Evolutionary conservation across 768 basidiomycete species (phyloP).

Genomic region (Hypholoma fasciculare): DNA sequence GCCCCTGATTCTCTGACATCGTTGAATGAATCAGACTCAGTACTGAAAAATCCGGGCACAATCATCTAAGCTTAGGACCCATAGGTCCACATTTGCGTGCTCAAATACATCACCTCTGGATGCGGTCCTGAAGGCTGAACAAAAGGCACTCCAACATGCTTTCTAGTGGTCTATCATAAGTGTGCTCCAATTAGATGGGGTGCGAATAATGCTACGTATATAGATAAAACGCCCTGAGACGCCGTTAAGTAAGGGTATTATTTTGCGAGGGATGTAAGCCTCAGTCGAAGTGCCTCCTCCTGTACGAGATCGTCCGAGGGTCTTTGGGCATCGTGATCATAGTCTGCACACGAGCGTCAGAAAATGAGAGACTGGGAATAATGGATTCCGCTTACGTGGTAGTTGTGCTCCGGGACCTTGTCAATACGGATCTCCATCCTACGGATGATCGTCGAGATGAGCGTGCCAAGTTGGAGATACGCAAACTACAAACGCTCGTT

Average conservation of each 20-base stretch:
- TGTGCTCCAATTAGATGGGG: background rate
- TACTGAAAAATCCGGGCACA: no score
- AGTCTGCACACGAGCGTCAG: conserved; percentile 50
- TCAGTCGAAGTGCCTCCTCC: conserved; percentile 46
- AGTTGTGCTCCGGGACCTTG: conserved; percentile 81
- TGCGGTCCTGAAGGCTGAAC: background rate
- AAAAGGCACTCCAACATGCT: no score
- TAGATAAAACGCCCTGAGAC: conserved; percentile 8
- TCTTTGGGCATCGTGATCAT: conserved; percentile 91
- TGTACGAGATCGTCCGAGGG: conserved; percentile 64
- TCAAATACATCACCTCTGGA: background rate
- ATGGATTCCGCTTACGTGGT: conserved; percentile 60
- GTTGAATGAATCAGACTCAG: no score
- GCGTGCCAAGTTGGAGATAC: conserved; percentile 86
- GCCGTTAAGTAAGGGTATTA: conserved; percentile 12
- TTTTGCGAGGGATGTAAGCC: background rate
- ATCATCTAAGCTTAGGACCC: no score
- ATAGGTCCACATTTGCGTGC: no score
- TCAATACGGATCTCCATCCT: conserved; percentile 74
- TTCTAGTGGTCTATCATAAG: background rate
- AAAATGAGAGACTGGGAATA: background rate
- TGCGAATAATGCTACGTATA: conserved; percentile 12
- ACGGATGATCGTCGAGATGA: conserved; percentile 79
- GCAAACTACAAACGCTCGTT: conserved; percentile 63
- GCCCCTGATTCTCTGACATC: background rate